A percentile compares a stretch with the other conserved stretches of the same genome.
Conservation (phyloP, 2,329 filamentous ascomycete genomes). For the Rutstroemia sp. region DNA sequence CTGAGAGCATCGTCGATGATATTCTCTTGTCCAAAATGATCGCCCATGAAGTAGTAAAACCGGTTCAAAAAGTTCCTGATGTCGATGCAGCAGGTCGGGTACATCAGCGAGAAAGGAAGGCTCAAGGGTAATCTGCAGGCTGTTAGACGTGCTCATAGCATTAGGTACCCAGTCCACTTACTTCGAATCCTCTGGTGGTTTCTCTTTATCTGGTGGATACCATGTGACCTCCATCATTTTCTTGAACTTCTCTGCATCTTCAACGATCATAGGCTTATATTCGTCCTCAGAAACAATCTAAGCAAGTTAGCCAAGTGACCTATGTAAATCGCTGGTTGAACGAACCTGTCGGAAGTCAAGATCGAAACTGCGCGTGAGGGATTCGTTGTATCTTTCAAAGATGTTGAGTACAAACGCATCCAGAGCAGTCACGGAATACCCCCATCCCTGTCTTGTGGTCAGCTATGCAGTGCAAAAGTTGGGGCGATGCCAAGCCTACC, state of each 20-base stretch:
- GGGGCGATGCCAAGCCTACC: conserved; percentile 39
- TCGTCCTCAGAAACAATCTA: conserved; percentile 82
- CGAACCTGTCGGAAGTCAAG: conserved; percentile 87
- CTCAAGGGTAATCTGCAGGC: conserved; percentile 73
- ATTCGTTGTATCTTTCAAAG: conserved; percentile 88
- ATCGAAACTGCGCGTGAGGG: conserved; percentile 85
- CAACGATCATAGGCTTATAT: conserved; percentile 99
- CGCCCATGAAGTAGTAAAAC: conserved; percentile 95
- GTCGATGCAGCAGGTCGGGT: conserved; percentile 94
- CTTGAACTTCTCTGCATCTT: conserved; percentile 82
- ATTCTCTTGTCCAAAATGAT: conserved; percentile 85
- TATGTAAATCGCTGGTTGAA: not conserved
- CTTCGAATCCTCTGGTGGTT: conserved; percentile 65
- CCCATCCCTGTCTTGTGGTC: conserved; percentile 61
- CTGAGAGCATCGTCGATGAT: conserved; percentile 88
- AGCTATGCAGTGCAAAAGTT: not conserved
- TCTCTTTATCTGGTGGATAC: conserved; percentile 86
- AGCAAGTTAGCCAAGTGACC: conserved; percentile 10
- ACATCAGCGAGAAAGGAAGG: conserved; percentile 98
- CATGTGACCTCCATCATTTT: conserved; percentile 95
- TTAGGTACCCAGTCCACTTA: conserved; percentile 28
- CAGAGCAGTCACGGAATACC: conserved; percentile 73
- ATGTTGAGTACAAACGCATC: conserved; percentile 74
- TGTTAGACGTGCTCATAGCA: not conserved
- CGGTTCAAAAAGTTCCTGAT: conserved; percentile 97